Conservation (phyloP, 2,329 filamentous ascomycete species). For the Cyphellophora europaea region DNA sequence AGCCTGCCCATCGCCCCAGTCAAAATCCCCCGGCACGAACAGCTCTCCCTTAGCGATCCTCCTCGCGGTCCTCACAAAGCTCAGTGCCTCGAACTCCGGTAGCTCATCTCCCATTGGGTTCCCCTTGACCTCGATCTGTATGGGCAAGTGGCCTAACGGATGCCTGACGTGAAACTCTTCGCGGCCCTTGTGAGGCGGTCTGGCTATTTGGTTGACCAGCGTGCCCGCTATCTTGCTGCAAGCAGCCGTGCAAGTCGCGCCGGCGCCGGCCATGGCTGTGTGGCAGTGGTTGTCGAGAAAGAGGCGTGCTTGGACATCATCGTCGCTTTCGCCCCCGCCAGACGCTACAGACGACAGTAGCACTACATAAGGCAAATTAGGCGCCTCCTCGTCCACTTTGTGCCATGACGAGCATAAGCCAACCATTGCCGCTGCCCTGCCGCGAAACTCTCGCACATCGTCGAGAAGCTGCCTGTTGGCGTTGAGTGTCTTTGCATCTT, state of each 20-base stretch:
- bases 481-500: slow-evolving; percentile 7
- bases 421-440: slow-evolving; percentile 8
- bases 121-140: neutral
- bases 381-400: slow-evolving; percentile 8
- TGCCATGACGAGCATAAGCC: slow-evolving; percentile 9
- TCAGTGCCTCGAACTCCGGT: slow-evolving; percentile 8
- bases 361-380: slow-evolving; percentile 2
- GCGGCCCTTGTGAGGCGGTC: neutral
- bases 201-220: slow-evolving; percentile 4
- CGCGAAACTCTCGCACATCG: slow-evolving; percentile 9
- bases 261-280: slow-evolving; percentile 12
- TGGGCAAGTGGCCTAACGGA: slow-evolving; percentile 4
- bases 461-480: slow-evolving; percentile 5
- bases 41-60: slow-evolving; percentile 7
- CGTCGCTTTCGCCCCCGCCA: neutral
- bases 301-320: slow-evolving; percentile 8
- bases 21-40: slow-evolving; percentile 5
- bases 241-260: slow-evolving; percentile 10
- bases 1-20: neutral
- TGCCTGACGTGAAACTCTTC: neutral
- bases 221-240: slow-evolving; percentile 9
- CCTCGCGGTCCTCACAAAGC: slow-evolving; percentile 10
- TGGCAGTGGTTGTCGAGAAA: slow-evolving; percentile 16
- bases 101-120: neutral
- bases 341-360: neutral